These are phyloP conservation scores for Rhizophagus clarus DNA, from an alignment of 192 early-diverging fungal genomes.

Conservation along the genomic window DNA sequence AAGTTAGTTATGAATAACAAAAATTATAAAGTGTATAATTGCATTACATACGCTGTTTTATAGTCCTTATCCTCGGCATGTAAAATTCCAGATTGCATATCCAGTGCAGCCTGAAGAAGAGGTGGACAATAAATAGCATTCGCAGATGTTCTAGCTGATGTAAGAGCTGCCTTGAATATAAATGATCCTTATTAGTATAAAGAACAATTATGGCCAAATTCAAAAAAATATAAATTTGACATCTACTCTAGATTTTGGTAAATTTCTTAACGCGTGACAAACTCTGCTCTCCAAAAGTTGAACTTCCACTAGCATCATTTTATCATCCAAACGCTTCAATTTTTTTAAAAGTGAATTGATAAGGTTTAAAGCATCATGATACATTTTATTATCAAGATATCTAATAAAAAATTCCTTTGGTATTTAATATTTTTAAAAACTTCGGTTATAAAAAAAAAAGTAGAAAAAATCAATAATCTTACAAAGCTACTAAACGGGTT, in stretches of 20 bases:
- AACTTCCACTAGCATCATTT: slow-evolving; percentile 96
- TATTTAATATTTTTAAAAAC: no score
- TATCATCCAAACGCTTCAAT: slow-evolving; percentile 99
- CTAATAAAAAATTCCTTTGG: slow-evolving; percentile 11
- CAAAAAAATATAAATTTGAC: neutral
- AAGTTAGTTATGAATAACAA: slow-evolving; percentile 2
- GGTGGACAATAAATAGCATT: slow-evolving; percentile 99
- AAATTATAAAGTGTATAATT: neutral
- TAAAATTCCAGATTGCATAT: slow-evolving; percentile 97
- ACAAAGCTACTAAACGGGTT: slow-evolving; percentile 88
- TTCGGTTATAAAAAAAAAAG: no score
- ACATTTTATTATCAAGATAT: slow-evolving; percentile 93
- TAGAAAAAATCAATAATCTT: neutral
- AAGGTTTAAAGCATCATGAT: slow-evolving; percentile 85
- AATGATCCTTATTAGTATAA: slow-evolving; percentile 29
- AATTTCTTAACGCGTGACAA: slow-evolving; percentile 88
- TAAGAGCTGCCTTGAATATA: slow-evolving; percentile 77
- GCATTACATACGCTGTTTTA: slow-evolving; percentile 82
- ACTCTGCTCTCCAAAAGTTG: slow-evolving; percentile 94
- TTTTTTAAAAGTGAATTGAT: slow-evolving; percentile 87
- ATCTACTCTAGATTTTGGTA: slow-evolving; percentile 86
- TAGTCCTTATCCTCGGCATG: slow-evolving; percentile 99
- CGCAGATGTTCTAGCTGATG: slow-evolving; percentile 93
- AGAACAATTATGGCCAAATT: slow-evolving; percentile 4
- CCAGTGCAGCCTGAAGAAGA: slow-evolving; percentile 91